Base-by-base conservation (phyloP, 768 basidiomycete species). In the Daedaleopsis nitida region DNA sequence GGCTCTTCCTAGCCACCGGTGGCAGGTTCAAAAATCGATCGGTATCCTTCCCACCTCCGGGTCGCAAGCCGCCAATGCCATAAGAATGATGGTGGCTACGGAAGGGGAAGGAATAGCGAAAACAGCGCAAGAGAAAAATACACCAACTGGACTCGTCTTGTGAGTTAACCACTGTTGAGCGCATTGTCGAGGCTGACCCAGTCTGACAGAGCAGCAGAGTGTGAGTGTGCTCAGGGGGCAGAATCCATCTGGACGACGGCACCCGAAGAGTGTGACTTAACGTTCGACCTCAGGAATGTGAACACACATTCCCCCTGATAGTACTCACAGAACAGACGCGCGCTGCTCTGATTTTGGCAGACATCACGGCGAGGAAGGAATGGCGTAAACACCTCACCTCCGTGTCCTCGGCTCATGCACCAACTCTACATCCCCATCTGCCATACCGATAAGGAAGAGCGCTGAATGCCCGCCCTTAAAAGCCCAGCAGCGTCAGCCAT, bases 381-480 rank as follows among this genome's bases (percentile, higher is more conserved):
- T 61, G 34, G 60, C 60, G 19, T 52, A 61, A 57, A 61, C 50
- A 42, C 39, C 55, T n/a, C 60, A 61, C 24, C 35, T 38, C 23
- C 23, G 5, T 23, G 4, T 5, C 3, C n/a, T 55, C 47, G 13
- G 35, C 17, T 37, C 11, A 19, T 17, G 1, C 19, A 23, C 50
- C 17, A 14, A 14, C 42, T 23, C 50, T 43, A 24, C 10, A 49
- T 52, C 58, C 9, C 32, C 19, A 48, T n/a, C 17, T 53, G 43
- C 52, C 52, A 32, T 19, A 37, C 52, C 17, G 52, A 60, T 47
- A 49, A 49, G 27, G 42, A 7, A 19, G 37, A 17, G 37, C 23
- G 8, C 45, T 23, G 21, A 23, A 43, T 1, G 6, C 7, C 21
- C n/a, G n/a, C 11, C 37, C 37, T 49, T 49, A 55, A 19, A 44